A percentile compares a stretch with the other conserved stretches of the same genome.
phyloP scores from a whole-genome alignment of 2,329 filamentous ascomycete species.

The Cladophialophora bantiana region DNA sequence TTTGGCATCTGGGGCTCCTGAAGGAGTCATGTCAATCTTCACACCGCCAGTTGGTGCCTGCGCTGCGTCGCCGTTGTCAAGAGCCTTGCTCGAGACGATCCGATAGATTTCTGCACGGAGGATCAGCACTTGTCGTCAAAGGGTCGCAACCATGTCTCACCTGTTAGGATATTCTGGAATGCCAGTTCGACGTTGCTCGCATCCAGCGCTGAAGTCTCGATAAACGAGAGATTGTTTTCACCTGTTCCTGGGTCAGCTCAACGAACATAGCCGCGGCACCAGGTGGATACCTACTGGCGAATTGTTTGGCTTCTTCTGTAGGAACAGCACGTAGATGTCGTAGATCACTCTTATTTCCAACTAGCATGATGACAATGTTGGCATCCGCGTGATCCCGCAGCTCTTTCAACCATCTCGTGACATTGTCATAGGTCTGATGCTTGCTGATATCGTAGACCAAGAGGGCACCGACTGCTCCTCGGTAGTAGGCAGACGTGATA shows the following conservation, averaged over 20 bases:
- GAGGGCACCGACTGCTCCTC: conserved; percentile 93
- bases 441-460: conserved; percentile 99
- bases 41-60: conserved; percentile 82
- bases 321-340: conserved; percentile 95
- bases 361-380: conserved; percentile 99
- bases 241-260: conserved; percentile 59
- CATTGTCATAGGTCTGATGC: conserved; percentile 99
- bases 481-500: conserved; percentile 99
- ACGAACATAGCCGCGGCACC: conserved; percentile 17
- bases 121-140: background rate
- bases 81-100: conserved; percentile 96
- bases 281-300: conserved; percentile 74
- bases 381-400: conserved; percentile 96
- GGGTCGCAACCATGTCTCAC: conserved; percentile 61
- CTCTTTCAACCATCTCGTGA: conserved; percentile 98
- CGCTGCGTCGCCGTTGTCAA: conserved; percentile 84
- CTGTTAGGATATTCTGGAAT: conserved; percentile 99
- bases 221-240: conserved; percentile 98
- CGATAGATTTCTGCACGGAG: conserved; percentile 82
- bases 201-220: conserved; percentile 97
- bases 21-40: conserved; percentile 83
- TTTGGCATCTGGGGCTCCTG: conserved; percentile 80
- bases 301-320: conserved; percentile 96
- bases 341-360: conserved; percentile 99
- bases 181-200: conserved; percentile 99